Conservation (phyloP, 345 rosid genomes). For the Durio zibethinus region DNA sequence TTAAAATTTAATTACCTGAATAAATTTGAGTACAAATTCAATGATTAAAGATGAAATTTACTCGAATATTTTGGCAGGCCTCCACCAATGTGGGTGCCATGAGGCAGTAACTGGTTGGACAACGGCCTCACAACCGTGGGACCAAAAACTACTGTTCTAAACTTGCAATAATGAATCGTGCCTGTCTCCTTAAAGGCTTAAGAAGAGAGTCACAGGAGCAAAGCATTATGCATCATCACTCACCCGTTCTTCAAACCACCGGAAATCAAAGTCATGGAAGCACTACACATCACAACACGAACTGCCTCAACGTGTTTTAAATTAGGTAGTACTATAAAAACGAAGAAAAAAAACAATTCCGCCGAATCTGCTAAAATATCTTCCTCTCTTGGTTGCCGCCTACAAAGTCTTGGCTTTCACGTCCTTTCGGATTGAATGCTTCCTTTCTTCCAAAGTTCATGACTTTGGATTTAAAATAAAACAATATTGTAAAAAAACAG, state of each 20-base stretch:
- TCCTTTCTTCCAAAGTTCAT: neutral
- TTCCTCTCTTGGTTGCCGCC: too few species aligned
- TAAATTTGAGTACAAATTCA: too few species aligned
- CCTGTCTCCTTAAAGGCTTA: neutral
- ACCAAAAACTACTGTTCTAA: neutral
- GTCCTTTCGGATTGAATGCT: neutral
- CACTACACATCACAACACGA: neutral
- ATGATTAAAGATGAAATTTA: too few species aligned
- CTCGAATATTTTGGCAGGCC: too few species aligned
- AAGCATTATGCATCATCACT: neutral
- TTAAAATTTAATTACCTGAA: too few species aligned
- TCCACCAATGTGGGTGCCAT: too few species aligned
- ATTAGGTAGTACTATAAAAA: neutral
- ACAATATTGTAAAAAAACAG: neutral
- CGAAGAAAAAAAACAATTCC: neutral
- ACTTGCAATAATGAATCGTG: conserved; percentile 7
- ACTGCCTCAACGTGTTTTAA: neutral
- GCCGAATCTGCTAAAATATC: neutral
- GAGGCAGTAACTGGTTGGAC: neutral
- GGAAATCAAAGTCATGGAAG: neutral
- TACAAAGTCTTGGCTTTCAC: neutral
- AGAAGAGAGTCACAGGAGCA: neutral
- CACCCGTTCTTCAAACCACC: neutral
- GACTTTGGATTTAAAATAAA: too few species aligned
- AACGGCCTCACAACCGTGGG: neutral